These are phyloP conservation scores for Hymenoscyphus scutula DNA, from an alignment of 2,329 filamentous ascomycete species.

Conservation along the genomic window DNA sequence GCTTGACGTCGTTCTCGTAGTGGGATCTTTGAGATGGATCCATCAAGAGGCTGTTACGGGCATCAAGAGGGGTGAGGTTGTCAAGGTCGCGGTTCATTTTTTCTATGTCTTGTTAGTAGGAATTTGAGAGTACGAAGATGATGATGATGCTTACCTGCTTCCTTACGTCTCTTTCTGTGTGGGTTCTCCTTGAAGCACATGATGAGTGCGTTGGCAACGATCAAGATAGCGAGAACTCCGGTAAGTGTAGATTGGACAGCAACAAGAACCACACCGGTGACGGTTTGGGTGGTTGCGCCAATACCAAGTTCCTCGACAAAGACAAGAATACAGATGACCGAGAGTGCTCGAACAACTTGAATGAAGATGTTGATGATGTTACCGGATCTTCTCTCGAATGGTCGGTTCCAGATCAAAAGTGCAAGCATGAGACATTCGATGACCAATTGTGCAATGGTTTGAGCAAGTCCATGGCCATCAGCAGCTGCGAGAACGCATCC, in stretches of 20 bases:
- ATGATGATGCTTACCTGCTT: conserved; percentile 72
- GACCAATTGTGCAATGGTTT: conserved; percentile 75
- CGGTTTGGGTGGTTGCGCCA: conserved; percentile 86
- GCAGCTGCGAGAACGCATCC: conserved; percentile 81
- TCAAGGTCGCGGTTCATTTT: conserved; percentile 76
- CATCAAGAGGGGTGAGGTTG: conserved; percentile 80
- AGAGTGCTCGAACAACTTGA: conserved; percentile 83
- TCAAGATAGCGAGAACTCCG: conserved; percentile 78
- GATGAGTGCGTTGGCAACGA: conserved; percentile 84
- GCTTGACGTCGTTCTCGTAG: conserved; percentile 28
- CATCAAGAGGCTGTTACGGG: conserved; percentile 75
- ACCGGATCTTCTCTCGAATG: conserved; percentile 81
- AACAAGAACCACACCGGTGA: conserved; percentile 90
- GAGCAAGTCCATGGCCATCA: conserved; percentile 79
- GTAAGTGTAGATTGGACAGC: conserved; percentile 86
- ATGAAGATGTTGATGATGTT: conserved; percentile 95
- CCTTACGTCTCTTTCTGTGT: conserved; percentile 83
- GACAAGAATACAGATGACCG: conserved; percentile 82
- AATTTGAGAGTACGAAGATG: conserved; percentile 16
- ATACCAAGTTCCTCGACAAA: conserved; percentile 94
- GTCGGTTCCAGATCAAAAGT: conserved; percentile 79
- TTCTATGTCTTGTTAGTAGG: conserved; percentile 48
- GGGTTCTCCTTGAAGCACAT: conserved; percentile 84
- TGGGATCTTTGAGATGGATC: conserved; percentile 25
- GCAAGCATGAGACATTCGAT: conserved; percentile 70